These are phyloP conservation scores for Lipomyces yamanashiensis DNA, from an alignment of 805 yeast species.

Conservation along the genomic window DNA sequence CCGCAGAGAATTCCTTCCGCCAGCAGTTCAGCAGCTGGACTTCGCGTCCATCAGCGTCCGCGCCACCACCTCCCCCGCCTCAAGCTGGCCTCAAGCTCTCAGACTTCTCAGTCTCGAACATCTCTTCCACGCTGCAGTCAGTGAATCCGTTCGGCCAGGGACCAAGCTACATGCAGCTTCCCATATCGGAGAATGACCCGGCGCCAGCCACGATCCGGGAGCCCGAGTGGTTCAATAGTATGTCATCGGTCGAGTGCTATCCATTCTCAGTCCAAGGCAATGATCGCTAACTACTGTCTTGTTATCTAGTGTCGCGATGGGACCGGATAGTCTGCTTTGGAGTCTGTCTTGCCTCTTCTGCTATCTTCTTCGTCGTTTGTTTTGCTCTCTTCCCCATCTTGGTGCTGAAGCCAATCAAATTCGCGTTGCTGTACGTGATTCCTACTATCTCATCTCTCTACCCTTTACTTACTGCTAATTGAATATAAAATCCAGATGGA, in stretches of 20 bases:
- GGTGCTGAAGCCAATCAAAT: constrained; percentile 87
- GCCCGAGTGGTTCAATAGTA: constrained; percentile 70
- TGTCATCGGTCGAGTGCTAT: constrained; percentile 5
- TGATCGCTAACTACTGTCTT: not conserved
- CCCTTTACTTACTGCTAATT: constrained; percentile 37
- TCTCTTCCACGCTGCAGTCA: constrained; percentile 17
- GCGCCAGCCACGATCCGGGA: constrained; percentile 50
- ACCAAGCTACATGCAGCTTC: constrained; percentile 59
- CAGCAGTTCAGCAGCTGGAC: constrained; percentile 35
- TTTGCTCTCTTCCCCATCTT: constrained; percentile 85
- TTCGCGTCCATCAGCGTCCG: constrained; percentile 19
- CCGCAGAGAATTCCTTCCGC: constrained; percentile 35
- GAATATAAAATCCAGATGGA: constrained; percentile 57
- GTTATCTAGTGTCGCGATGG: constrained; percentile 57
- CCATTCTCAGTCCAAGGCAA: not conserved
- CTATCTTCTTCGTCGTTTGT: constrained; percentile 81
- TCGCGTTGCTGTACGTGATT: constrained; percentile 55
- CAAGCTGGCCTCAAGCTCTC: constrained; percentile 13
- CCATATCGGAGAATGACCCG: constrained; percentile 61
- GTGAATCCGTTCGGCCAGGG: constrained; percentile 30
- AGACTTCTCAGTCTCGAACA: constrained; percentile 26
- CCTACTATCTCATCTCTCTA: not conserved
- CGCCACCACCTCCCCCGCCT: constrained; percentile 21
- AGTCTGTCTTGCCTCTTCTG: constrained; percentile 73
- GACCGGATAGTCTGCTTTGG: constrained; percentile 81